A percentile compares a stretch with the other conserved stretches of the same genome.
phyloP scores from a whole-genome alignment of 176 grass and related monocot species.

The Lolium perenne region DNA sequence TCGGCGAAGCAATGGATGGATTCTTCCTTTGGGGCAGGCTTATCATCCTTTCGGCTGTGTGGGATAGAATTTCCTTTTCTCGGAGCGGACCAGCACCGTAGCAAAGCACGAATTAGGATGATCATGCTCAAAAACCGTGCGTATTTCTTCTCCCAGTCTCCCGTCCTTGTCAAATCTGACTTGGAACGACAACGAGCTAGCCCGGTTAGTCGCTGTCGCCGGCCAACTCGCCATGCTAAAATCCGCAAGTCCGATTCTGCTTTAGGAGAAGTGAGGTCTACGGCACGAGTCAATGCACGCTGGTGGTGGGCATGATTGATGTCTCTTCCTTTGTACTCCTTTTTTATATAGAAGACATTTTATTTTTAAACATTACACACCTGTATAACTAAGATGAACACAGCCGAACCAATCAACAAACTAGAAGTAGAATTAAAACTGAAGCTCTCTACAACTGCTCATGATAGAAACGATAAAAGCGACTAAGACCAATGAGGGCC shows the following conservation, averaged over 20 bases:
- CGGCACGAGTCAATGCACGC: neutral
- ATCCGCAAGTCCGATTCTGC: neutral
- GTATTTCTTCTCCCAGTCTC: neutral
- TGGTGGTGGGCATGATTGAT: neutral
- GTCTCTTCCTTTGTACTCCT: neutral
- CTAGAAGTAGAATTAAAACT: too few species aligned
- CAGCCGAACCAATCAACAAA: too few species aligned
- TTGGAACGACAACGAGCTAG: neutral
- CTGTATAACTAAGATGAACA: too few species aligned
- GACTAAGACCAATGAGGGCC: too few species aligned
- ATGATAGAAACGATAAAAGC: too few species aligned
- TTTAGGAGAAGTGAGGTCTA: conserved; percentile 12
- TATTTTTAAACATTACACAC: too few species aligned
- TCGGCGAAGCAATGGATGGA: conserved; percentile 10
- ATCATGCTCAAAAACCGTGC: neutral
- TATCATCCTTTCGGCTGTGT: neutral
- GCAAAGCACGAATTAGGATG: neutral
- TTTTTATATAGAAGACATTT: too few species aligned
- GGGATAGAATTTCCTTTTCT: neutral
- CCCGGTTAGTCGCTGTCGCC: neutral
- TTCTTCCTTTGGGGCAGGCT: neutral
- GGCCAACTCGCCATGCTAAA: neutral
- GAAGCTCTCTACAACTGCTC: too few species aligned
- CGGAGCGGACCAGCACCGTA: neutral
- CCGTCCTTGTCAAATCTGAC: conserved; percentile 8